Conservation (phyloP, 75 land plant species). For the Adiantum capillusveneris region DNA sequence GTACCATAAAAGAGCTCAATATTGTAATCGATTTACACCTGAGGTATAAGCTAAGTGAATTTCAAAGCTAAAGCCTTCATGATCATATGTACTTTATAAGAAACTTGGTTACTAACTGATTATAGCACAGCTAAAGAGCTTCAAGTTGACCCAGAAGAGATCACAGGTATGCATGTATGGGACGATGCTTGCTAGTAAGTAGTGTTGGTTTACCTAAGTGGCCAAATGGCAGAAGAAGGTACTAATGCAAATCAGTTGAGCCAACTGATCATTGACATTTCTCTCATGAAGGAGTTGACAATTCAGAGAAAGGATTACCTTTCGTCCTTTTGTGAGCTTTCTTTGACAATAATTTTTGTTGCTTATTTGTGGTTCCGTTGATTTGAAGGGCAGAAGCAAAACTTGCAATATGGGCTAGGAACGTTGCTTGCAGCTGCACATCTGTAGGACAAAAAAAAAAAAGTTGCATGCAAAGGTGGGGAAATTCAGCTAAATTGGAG, state of each 20-base stretch:
- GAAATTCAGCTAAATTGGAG: too few species aligned
- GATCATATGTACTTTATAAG: too few species aligned
- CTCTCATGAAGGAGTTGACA: constrained; percentile 76
- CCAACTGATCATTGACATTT: constrained; percentile 80
- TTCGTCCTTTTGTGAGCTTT: constrained; percentile 92
- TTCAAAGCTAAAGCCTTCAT: not conserved
- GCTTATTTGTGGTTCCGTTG: constrained; percentile 80
- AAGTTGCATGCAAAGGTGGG: too few species aligned
- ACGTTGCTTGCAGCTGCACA: too few species aligned
- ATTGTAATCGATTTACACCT: constrained; percentile 68
- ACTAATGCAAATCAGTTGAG: constrained; percentile 33
- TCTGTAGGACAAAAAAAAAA: too few species aligned
- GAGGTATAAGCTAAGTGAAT: constrained; percentile 22
- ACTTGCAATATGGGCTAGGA: too few species aligned
- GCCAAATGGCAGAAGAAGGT: too few species aligned
- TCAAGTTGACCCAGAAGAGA: constrained; percentile 45
- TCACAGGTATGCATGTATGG: constrained; percentile 49
- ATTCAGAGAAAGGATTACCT: constrained; percentile 65
- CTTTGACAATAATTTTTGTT: constrained; percentile 87
- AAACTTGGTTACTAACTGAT: not conserved
- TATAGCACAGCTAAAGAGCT: constrained; percentile 72
- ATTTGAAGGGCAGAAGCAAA: too few species aligned
- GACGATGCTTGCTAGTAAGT: too few species aligned
- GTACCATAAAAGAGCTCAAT: constrained; percentile 45
- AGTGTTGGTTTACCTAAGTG: too few species aligned